phyloP scores from a whole-genome alignment of 2,329 filamentous ascomycete genomes.

The Rhexocercosporidium sp. region DNA sequence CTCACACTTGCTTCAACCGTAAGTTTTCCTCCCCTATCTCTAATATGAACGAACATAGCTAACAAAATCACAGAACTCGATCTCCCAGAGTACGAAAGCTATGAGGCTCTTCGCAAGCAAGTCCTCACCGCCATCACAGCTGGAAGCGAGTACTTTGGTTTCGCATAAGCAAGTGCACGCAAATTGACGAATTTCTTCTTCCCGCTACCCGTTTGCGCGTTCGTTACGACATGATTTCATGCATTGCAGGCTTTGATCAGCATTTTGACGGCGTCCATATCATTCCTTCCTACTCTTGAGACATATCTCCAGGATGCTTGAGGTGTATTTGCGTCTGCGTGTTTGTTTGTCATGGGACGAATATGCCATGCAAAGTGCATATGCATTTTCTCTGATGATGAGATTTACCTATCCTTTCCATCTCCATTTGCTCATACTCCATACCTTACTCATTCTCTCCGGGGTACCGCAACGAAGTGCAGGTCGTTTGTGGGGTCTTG shows the following conservation, averaged over 20 bases:
- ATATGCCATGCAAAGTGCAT: conserved; percentile 22
- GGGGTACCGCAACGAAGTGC: conserved; percentile 42
- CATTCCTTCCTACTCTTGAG: not conserved
- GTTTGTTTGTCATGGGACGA: not conserved
- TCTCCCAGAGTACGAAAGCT: conserved; percentile 96
- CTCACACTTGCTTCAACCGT: conserved; percentile 99
- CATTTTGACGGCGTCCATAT: conserved; percentile 40
- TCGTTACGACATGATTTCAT: conserved; percentile 32
- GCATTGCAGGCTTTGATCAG: conserved; percentile 41
- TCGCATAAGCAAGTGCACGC: conserved; percentile 66
- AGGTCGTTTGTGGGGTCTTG: conserved; percentile 40
- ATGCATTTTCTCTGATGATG: not conserved
- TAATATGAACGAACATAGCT: conserved; percentile 26
- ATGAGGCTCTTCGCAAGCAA: conserved; percentile 86
- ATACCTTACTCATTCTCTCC: not conserved
- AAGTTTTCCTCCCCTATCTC: conserved; percentile 53
- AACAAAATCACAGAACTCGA: conserved; percentile 75
- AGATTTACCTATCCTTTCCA: not conserved
- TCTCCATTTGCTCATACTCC: not conserved
- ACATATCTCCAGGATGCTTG: too few relatives aligned
- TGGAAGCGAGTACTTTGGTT: conserved; percentile 96
- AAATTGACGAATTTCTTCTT: conserved; percentile 8
- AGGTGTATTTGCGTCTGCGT: conserved; percentile 1
- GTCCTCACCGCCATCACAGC: conserved; percentile 96
- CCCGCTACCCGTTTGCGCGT: conserved; percentile 23